Evolutionary conservation across 805 yeast species (phyloP).

Genomic region (Candida nanaspora): DNA sequence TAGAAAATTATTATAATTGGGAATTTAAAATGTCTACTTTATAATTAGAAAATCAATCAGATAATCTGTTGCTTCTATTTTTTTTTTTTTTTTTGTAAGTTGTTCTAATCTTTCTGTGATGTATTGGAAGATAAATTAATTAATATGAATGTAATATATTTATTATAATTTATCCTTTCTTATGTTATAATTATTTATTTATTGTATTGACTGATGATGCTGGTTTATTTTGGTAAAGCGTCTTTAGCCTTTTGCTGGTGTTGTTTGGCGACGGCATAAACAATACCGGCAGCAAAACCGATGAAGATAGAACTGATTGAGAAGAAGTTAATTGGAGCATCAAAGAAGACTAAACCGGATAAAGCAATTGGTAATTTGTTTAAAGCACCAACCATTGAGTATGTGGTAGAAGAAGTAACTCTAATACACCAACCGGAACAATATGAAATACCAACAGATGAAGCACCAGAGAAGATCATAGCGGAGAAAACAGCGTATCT

Average conservation of each 20-base stretch:
- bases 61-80: no score
- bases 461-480: constrained; percentile 89
- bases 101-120: no score
- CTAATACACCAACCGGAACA: constrained; percentile 99
- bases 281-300: constrained; percentile 94
- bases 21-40: no score
- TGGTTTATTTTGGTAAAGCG: constrained; percentile 25
- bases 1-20: no score
- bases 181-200: no score
- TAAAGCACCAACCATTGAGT: constrained; percentile 98
- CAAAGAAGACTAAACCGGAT: constrained; percentile 90
- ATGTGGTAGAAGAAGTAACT: constrained; percentile 96
- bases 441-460: constrained; percentile 95
- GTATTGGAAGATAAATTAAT: no score
- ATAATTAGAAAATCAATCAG: no score
- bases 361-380: constrained; percentile 97
- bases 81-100: no score
- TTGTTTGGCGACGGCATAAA: constrained; percentile 92
- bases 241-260: constrained; percentile 56
- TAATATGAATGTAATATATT: no score
- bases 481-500: constrained; percentile 65
- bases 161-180: no score
- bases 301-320: constrained; percentile 82
- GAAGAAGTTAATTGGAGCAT: constrained; percentile 89
- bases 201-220: no score